Evolutionary conservation across 2,329 filamentous ascomycete genomes (phyloP).

Genomic region (Cercospora beticola): DNA sequence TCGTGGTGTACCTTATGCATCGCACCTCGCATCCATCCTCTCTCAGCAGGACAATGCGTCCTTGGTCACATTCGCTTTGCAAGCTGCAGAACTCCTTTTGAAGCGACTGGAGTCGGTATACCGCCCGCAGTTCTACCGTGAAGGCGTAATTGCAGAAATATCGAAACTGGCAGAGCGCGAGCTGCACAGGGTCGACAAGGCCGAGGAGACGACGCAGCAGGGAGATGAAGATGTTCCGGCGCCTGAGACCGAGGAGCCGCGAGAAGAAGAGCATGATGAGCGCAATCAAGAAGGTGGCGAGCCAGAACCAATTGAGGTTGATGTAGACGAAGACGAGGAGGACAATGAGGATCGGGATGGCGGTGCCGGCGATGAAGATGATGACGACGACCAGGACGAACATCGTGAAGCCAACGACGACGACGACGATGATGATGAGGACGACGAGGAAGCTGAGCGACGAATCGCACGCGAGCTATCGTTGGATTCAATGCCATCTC

Average conservation of each 20-base stretch:
- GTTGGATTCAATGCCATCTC: slow-evolving; percentile 44
- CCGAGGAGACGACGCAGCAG: slow-evolving; percentile 15
- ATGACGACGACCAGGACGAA: slow-evolving; percentile 29
- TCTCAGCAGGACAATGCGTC: slow-evolving; percentile 91
- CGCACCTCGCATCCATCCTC: slow-evolving; percentile 89
- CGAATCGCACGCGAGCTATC: slow-evolving; percentile 60
- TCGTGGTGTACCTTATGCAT: slow-evolving; percentile 87
- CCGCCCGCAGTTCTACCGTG: slow-evolving; percentile 92
- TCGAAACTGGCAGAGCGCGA: slow-evolving; percentile 66
- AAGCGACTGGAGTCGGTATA: slow-evolving; percentile 84
- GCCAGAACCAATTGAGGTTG: slow-evolving; percentile 26
- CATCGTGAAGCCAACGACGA: slow-evolving; percentile 27
- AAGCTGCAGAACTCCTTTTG: slow-evolving; percentile 84
- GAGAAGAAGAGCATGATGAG: slow-evolving; percentile 49
- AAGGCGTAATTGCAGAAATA: slow-evolving; percentile 92
- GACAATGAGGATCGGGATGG: slow-evolving; percentile 38
- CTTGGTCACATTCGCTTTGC: slow-evolving; percentile 80
- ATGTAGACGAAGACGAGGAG: slow-evolving; percentile 28
- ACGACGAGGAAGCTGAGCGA: slow-evolving; percentile 46
- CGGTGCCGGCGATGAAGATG: slow-evolving; percentile 27
- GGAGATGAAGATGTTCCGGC: slow-evolving; percentile 40
- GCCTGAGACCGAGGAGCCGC: slow-evolving; percentile 37
- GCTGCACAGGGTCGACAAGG: slow-evolving; percentile 24
- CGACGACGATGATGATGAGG: slow-evolving; percentile 51
- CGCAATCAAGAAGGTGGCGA: slow-evolving; percentile 51